Base-by-base conservation (phyloP, 2,329 filamentous ascomycete genomes). In the Aquanectria penicillioides region DNA sequence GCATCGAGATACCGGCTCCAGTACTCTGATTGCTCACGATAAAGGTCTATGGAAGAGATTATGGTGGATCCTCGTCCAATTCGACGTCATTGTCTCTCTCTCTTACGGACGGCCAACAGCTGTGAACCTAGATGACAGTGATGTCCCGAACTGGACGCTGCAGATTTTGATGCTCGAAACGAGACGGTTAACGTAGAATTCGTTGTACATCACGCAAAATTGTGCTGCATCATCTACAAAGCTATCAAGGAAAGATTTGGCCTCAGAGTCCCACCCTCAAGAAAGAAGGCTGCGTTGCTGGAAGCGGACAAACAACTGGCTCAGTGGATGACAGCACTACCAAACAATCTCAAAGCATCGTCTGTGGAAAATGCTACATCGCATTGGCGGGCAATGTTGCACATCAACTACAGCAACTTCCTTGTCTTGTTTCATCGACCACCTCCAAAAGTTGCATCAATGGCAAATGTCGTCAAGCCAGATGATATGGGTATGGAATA, bases 1-100 rank as follows among this genome's bases (percentile, higher is more conserved):
- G 79, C 81, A 75, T 29, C 63, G 72, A 2, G 68, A 75, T 34
- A 60, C 44, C 15, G 28, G 20, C 7, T 36, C 33, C 9, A 52
- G 46, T 33, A 48, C 31, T 17, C 47, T 62, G 47, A 29, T 36
- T 3, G 11, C 51, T 5, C 11, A 18, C 4, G 40, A 62, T 13
- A 60, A 60, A 13, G 38, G 40, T 8, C 28, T 31, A 4, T 62
- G 49, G 28, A 40, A 37, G n/a, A 51, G 49, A 25, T 23, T 62
- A 17, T 62, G 60, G 57, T 62, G 60, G 60, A 31, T 51, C 23
- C 12, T 62, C 22, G 44, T 62, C 12, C 60, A 62, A 25, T 60
- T 62, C 13, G 60, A 62, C 29, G 28, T 33, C 5, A 54, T 62
- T 12, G 51, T 44, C 3, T 57, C 60, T 12, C 17, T 51, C n/a